A percentile compares a stretch with the other conserved stretches of the same genome.
Evolutionary conservation across 2,329 filamentous ascomycete species (phyloP).

Genomic region (Microsporum canis): DNA sequence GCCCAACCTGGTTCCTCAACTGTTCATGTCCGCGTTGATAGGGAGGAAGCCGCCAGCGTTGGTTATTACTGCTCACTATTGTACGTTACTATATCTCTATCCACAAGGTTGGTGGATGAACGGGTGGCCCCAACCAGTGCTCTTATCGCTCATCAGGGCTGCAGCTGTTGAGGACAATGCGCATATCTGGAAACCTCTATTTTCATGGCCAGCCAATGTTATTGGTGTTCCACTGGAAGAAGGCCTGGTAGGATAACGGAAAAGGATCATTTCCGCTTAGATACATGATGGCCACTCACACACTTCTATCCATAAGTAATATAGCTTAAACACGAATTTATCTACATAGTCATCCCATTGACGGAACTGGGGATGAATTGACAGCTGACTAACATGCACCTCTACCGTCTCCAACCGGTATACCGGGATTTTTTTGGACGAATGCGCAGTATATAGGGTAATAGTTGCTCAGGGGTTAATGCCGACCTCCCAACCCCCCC

Average conservation of each 20-base stretch:
- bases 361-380: too few relatives aligned
- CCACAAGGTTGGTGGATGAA: constrained; percentile 56
- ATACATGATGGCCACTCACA: too few relatives aligned
- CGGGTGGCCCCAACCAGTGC: constrained; percentile 55
- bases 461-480: not conserved
- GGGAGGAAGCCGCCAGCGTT: constrained; percentile 50
- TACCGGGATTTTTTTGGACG: not conserved
- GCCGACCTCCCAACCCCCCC: not conserved
- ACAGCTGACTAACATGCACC: too few relatives aligned
- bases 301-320: too few relatives aligned
- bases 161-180: not conserved
- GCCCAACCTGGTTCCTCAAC: constrained; percentile 53
- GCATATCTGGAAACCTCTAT: not conserved
- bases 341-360: too few relatives aligned
- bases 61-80: constrained; percentile 54
- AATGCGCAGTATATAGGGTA: not conserved
- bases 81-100: constrained; percentile 49
- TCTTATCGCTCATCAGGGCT: constrained; percentile 26
- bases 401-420: not conserved
- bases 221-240: not conserved
- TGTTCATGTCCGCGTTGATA: constrained; percentile 52
- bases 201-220: not conserved
- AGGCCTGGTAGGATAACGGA: not conserved
- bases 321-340: too few relatives aligned
- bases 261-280: not conserved